Evolutionary conservation across 179 eudicot species (phyloP), one percentile per base, ranked within the genome.

Genomic region (Silene coronaria): DNA sequence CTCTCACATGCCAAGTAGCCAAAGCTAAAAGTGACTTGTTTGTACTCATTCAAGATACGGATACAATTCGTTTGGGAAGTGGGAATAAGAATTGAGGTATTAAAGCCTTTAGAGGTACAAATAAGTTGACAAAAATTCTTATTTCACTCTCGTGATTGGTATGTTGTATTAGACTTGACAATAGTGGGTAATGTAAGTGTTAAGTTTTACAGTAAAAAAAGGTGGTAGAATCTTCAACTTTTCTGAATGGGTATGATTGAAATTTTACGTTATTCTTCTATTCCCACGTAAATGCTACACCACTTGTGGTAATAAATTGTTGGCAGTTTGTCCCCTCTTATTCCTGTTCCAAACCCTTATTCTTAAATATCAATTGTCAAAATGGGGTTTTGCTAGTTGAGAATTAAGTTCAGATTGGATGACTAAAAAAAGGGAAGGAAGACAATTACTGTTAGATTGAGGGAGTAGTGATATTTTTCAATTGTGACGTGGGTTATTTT

Each of bases 1-100:
- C 38, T 62, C 26, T 63, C 36, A 13, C 28, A 26, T 63, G 67
- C 67, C 1, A 5, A 13, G 48, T 42, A 42, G 48, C 48, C 2
- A 42, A 63, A 24, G 19, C 36, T 63, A 63, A 63, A 28, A 28
- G 67, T 13, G 21, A 63, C 36, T 63, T 63, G 67, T 63, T 63
- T 24, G 21, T 16, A 12, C 19, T 38, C n/a, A 11, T 27, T 14
- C 67, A 26, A 27, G n/a, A 63, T 27, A 14, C 21, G 28, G 36
- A 63, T 14, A n/a, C 10, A 12, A 19, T 24, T 19, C 22, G 62
- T 19, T 27, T 27, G 17, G 34, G 17, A 14, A 65, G 42, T 17
- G 12, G 1, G 38, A 65, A 30, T 28, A 3, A n/a, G 46, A 65
- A 65, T 28, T 60, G 69, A 6, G 42, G 69, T 5, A 32, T 17